Evolutionary conservation across 108 stramenopile species (phyloP).

Genomic region (Chaetoceros muelleri): DNA sequence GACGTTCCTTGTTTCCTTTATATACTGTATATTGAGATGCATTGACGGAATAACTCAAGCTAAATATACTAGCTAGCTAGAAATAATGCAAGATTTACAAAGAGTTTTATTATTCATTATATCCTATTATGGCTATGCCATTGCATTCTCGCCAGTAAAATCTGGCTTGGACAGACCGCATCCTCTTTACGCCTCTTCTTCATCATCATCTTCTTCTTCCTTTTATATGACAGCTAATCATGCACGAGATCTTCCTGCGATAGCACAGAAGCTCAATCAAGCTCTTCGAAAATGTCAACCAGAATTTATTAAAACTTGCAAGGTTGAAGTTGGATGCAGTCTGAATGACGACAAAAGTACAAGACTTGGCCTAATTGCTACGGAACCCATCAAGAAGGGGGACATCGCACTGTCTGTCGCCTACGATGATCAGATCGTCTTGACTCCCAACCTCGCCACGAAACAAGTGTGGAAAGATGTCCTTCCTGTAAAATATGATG

Average conservation of each 20-base stretch:
- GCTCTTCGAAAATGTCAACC: background rate
- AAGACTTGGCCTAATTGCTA: conserved; percentile 67
- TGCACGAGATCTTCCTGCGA: background rate
- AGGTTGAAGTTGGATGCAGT: conserved; percentile 16
- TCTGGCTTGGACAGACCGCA: too few relatives aligned
- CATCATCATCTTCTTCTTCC: too few relatives aligned
- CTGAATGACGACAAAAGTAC: background rate
- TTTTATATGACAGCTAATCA: too few relatives aligned
- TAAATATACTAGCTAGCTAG: too few relatives aligned
- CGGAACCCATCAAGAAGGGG: conserved; percentile 38
- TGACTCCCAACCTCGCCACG: conserved; percentile 39
- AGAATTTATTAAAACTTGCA: conserved; percentile 32
- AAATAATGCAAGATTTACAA: too few relatives aligned
- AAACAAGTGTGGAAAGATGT: conserved; percentile 36
- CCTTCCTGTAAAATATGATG: conserved; percentile 57
- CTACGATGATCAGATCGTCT: conserved; percentile 34
- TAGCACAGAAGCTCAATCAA: background rate
- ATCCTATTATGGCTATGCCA: too few relatives aligned
- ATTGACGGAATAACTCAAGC: too few relatives aligned
- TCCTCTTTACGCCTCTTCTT: too few relatives aligned
- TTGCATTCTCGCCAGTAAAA: too few relatives aligned
- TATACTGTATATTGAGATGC: too few relatives aligned
- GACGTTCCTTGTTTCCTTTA: too few relatives aligned
- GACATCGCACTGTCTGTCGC: conserved; percentile 42
- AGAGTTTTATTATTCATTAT: too few relatives aligned